Evolutionary conservation across 2,329 filamentous ascomycete species (phyloP), one percentile per base, ranked within the genome.

Genomic region (Colletotrichum salicis): DNA sequence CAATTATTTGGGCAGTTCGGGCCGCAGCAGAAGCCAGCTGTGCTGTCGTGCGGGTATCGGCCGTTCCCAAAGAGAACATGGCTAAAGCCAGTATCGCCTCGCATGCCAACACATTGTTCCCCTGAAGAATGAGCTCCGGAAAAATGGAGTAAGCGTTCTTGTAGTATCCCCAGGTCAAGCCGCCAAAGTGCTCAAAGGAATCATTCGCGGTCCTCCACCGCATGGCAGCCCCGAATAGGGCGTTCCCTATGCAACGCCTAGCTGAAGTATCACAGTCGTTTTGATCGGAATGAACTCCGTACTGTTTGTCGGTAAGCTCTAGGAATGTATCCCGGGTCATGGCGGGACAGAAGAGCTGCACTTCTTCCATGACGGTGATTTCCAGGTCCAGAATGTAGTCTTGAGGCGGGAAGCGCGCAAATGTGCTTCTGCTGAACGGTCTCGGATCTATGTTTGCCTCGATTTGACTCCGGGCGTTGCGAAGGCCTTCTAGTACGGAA

Each of bases 141-240:
- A 74, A 62, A 0, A 61, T 58, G 29, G 41, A 37, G n/a, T 65
- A 72, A 2, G 70, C 60, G 54, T 74, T 74, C 61, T 72, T 74
- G 70, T 55, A 70, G 35, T 48, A 74, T 12, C 55, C 52, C 72
- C 70, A 72, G 24, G 55, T 57, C 19, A 57, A 35, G 4, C 31
- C 45, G 31, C 51, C 31, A 45, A 72, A 31, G n/a, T 48, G 15
- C 22, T 58, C 33, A 22, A 70, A 54, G 2, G 70, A 68, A 11
- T 72, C 59, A 29, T 74, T 74, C 15, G 65, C 51, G 11, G 27
- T 63, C 35, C 65, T 64, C 52, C 59, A 71, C 12, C 37, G 70
- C 4, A 71, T n/a, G 1, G 64, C 65, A 5, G 62, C 19, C 4
- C 55, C 70, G 35, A 74, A 66, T 4, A 62, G 48, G 19, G 51